phyloP scores from a whole-genome alignment of 345 rosid genomes.

The Euphorbia lathyris region DNA sequence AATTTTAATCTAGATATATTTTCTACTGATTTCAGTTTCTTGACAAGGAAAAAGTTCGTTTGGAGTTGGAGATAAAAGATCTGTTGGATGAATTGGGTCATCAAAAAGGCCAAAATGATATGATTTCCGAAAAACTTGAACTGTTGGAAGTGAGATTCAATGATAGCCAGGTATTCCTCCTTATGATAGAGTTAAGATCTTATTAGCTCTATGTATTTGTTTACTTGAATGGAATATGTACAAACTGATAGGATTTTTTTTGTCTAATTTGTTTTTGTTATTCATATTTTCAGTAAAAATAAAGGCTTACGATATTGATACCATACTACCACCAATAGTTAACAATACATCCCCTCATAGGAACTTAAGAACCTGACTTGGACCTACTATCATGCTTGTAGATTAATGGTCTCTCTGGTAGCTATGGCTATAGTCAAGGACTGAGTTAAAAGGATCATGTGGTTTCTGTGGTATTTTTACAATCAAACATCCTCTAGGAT shows the following conservation, averaged over 20 bases:
- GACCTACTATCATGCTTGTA: not conserved
- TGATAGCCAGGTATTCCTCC: slow-evolving; percentile 51
- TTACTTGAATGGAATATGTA: not conserved
- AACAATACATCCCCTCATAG: not conserved
- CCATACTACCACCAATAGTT: not conserved
- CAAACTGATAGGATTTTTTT: not conserved
- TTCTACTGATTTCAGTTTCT: slow-evolving; percentile 46
- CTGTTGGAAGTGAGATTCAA: slow-evolving; percentile 47
- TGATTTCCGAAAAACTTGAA: slow-evolving; percentile 47
- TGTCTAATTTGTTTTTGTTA: not conserved
- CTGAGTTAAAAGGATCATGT: not conserved
- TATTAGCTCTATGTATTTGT: not conserved
- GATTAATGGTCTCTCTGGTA: not conserved
- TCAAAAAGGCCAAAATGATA: slow-evolving; percentile 51
- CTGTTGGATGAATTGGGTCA: slow-evolving; percentile 45
- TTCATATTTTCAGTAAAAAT: not conserved
- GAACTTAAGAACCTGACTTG: not conserved
- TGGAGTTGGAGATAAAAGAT: slow-evolving; percentile 51
- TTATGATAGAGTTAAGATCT: not conserved
- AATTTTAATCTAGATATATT: not conserved
- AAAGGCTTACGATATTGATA: not conserved
- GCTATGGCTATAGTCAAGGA: not conserved
- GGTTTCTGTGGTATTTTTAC: not conserved
- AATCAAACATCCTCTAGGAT: not conserved
- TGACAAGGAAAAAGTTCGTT: slow-evolving; percentile 62